Evolutionary conservation across 2,329 filamentous ascomycete genomes (phyloP), one percentile per base, ranked within the genome.

Genomic region (Penicillium brevicompactum): DNA sequence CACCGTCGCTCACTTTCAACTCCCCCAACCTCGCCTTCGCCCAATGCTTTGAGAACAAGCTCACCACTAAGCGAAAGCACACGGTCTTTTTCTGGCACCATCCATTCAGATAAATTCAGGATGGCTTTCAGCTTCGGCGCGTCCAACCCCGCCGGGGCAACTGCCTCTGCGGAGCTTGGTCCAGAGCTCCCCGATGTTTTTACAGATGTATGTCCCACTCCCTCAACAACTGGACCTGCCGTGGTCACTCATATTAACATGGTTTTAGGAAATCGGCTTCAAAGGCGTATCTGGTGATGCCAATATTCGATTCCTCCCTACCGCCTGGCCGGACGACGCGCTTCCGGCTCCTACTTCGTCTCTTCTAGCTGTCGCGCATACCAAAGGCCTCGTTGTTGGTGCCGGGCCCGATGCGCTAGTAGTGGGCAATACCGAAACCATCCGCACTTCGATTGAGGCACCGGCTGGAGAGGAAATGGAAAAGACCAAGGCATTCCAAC

Each of bases 381-480:
- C 82, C 57, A 87, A 86, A 73, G 91, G 91, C 40, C 82, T 99
- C 21, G 80, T 97, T 51, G 93, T 93, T 30, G 94, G 92, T 46
- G 94, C 90, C 48, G 90, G 91, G 14, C 93, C 93, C 37, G 87
- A 95, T 66, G 82, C 83, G 47, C 82, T 99, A 43, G 80, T 90
- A 56, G 75, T 99, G 55, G 86, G 90, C 32, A 87, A 84, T 2
- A 95, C 93, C 13, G 86, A 92, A 51, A 82, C 86, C 4, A 84
- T 96, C 44, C 86, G 92, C 64, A 87, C 89, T 60, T 86, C 89
- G 2, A 93, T 96, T 68, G 80, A 80, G 11, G 77, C 81, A 34
- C 82, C 85, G 60, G 76, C 81, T 55, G 82, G 79, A 63, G 67
- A 71, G 51, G 86, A 87, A 58, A 69, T 69, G 52, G 82, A 81